Evolutionary conservation across 352 stramenopile genomes (phyloP).

Genomic region (Globisporangium okanoganense): DNA sequence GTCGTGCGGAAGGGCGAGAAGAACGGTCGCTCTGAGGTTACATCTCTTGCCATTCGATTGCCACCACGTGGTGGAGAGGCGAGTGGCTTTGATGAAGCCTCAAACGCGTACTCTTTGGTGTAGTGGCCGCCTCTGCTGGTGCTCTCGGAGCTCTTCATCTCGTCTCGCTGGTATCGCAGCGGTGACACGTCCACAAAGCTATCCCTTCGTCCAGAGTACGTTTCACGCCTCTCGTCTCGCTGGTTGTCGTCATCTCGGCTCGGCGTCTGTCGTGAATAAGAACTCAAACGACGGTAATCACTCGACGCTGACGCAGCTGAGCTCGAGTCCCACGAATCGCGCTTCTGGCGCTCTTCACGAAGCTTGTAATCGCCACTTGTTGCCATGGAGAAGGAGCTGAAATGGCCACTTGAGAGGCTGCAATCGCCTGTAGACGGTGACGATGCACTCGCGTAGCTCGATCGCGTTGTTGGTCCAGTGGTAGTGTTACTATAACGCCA

Average conservation of each 20-base stretch:
- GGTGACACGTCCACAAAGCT: conserved; percentile 6
- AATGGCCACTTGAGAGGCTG: neutral
- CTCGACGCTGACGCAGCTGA: neutral
- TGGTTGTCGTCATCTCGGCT: neutral
- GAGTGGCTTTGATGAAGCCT: neutral
- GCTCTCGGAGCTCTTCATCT: neutral
- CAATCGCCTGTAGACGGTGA: neutral
- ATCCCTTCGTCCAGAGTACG: neutral
- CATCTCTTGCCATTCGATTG: neutral
- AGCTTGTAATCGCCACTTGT: neutral
- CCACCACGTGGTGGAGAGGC: neutral
- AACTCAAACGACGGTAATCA: neutral
- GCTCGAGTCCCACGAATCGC: neutral
- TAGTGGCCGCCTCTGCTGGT: neutral
- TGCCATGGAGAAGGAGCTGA: neutral
- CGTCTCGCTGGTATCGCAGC: conserved; percentile 2
- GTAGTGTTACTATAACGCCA: neutral
- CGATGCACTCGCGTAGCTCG: neutral
- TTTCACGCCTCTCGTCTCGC: neutral
- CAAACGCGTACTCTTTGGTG: neutral
- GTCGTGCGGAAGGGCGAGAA: conserved; percentile 6
- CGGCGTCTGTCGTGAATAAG: neutral
- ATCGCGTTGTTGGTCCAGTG: neutral
- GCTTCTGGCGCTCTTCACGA: neutral
- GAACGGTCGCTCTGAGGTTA: neutral